A percentile compares a stretch with the other conserved stretches of the same genome.
Evolutionary conservation across 2,329 filamentous ascomycete genomes (phyloP).

Genomic region (Penicillium thymicola): DNA sequence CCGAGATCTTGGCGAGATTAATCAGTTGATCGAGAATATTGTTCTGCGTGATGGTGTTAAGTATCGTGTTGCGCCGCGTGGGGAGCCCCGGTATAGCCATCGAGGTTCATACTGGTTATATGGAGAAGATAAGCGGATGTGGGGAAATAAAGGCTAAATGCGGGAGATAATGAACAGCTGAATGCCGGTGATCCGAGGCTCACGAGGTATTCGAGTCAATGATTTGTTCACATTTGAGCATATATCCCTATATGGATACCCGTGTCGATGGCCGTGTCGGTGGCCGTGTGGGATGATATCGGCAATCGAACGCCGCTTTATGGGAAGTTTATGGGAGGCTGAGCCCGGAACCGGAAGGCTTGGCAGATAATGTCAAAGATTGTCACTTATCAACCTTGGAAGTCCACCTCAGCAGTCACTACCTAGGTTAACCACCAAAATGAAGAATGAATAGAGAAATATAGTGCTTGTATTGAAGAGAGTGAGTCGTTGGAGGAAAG

Average conservation of each 20-base stretch:
- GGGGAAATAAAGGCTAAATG: neutral
- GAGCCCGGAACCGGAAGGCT: neutral
- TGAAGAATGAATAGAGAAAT: neutral
- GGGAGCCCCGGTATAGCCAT: slow-evolving; percentile 45
- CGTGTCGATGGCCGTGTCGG: neutral
- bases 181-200: neutral
- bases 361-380: neutral
- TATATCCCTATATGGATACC: neutral
- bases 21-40: slow-evolving; percentile 45
- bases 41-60: slow-evolving; percentile 41
- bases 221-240: neutral
- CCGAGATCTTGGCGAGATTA: slow-evolving; percentile 50
- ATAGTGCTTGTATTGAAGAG: no score
- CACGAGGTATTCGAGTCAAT: neutral
- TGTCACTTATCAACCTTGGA: neutral
- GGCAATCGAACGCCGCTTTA: neutral
- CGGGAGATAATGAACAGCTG: neutral
- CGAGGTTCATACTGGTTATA: slow-evolving; percentile 16
- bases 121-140: neutral
- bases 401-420: neutral
- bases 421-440: no score
- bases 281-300: neutral
- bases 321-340: neutral
- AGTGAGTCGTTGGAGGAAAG: no score
- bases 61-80: slow-evolving; percentile 45